Conservation (phyloP, 129 eudicot genomes). For the Flaveria trinervia region DNA sequence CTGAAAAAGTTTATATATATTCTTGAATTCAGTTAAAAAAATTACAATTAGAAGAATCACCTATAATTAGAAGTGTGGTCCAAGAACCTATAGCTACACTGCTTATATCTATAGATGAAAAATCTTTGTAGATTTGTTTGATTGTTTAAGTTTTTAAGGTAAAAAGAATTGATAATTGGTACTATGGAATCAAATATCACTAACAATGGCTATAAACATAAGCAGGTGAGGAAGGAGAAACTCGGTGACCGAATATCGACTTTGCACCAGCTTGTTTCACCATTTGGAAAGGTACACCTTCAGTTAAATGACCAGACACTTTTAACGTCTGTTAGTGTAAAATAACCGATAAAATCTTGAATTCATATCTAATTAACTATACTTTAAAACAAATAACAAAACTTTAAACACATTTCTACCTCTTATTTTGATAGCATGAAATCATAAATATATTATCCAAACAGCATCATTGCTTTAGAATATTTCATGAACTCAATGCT, state of each 20-base stretch:
- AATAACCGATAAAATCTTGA: background rate
- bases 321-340: background rate
- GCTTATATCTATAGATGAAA: conserved; percentile 10
- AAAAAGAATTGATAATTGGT: background rate
- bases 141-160: background rate
- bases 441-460: conserved; percentile 18
- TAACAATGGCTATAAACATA: conserved; percentile 14
- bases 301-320: background rate
- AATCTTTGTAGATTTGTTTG: background rate
- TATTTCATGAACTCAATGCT: background rate
- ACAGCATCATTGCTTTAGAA: background rate
- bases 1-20: background rate
- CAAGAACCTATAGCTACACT: conserved; percentile 3
- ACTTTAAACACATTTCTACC: background rate
- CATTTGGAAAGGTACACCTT: conserved; percentile 83
- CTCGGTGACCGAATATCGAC: conserved; percentile 83
- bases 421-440: conserved; percentile 28
- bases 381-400: background rate
- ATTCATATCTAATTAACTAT: background rate
- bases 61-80: conserved; percentile 30
- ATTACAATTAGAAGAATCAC: background rate
- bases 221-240: conserved; percentile 93
- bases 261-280: conserved; percentile 91
- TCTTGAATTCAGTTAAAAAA: background rate
- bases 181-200: background rate